These are phyloP conservation scores for Mortierella sp. DNA, from an alignment of 371 early-diverging fungal genomes.

Conservation along the genomic window DNA sequence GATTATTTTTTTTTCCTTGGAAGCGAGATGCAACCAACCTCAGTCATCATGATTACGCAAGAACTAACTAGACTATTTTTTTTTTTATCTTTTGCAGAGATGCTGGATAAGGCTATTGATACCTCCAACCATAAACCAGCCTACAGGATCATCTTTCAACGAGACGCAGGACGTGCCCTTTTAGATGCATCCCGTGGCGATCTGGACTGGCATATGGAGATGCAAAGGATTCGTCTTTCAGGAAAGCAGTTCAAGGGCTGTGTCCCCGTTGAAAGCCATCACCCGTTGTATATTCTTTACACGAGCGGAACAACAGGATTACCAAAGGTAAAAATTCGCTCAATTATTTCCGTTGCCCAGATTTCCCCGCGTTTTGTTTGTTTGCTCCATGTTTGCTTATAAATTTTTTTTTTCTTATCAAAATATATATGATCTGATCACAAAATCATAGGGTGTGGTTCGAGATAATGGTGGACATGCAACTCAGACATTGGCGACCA, in stretches of 20 bases:
- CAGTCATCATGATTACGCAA: background rate
- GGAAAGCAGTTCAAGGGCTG: constrained; percentile 60
- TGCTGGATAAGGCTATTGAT: constrained; percentile 74
- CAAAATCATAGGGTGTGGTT: constrained; percentile 79
- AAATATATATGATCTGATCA: background rate
- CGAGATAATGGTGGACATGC: constrained; percentile 94
- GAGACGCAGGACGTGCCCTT: constrained; percentile 62
- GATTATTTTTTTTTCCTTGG: constrained; percentile 22
- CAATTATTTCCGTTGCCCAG: no score
- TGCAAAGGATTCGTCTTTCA: constrained; percentile 57
- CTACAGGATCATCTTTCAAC: constrained; percentile 70
- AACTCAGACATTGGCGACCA: constrained; percentile 82
- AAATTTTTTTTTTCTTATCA: background rate
- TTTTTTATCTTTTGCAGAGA: constrained; percentile 58
- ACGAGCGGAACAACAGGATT: constrained; percentile 91
- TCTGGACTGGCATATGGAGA: constrained; percentile 70
- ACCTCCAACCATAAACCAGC: constrained; percentile 67
- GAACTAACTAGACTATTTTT: no score
- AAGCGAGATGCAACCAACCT: background rate
- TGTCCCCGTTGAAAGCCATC: constrained; percentile 83
- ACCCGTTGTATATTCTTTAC: constrained; percentile 94
- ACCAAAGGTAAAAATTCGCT: constrained; percentile 77
- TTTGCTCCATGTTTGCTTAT: background rate
- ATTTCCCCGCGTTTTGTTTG: background rate
- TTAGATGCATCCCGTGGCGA: constrained; percentile 69